Conservation (phyloP, 768 basidiomycete genomes). For the Serendipita vermifera region DNA sequence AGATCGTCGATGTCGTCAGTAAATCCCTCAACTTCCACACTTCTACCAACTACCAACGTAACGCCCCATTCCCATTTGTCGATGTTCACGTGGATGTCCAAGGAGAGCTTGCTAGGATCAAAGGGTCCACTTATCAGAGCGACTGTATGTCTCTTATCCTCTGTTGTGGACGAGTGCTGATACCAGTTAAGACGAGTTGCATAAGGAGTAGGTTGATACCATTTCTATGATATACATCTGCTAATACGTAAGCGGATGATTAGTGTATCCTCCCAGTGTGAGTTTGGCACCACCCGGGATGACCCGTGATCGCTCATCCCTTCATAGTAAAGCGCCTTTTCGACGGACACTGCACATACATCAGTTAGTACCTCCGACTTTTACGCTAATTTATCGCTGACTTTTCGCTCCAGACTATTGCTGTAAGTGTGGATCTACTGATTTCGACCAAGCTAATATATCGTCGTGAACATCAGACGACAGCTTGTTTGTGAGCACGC, state of each 20-base stretch:
- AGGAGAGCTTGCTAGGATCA: constrained; percentile 38
- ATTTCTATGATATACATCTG: not conserved
- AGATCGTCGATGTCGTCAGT: constrained; percentile 46
- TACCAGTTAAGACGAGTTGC: not conserved
- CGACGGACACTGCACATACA: constrained; percentile 9
- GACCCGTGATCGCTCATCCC: not conserved
- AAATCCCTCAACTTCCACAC: constrained; percentile 49
- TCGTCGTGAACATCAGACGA: not conserved
- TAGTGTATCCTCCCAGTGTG: constrained; percentile 4
- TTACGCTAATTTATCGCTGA: not conserved
- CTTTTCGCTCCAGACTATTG: constrained; percentile 5
- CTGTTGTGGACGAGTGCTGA: not conserved
- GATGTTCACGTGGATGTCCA: constrained; percentile 47
- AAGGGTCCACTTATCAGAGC: constrained; percentile 30
- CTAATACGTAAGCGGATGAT: not conserved
- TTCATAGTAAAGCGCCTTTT: not conserved
- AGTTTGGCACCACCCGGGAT: not conserved
- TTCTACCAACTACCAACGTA: constrained; percentile 46
- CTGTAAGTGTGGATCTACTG: not conserved
- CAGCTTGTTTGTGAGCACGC: not conserved
- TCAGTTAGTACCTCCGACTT: not conserved
- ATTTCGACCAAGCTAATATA: not conserved
- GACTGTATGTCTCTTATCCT: constrained; percentile 36
- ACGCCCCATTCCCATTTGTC: constrained; percentile 40
- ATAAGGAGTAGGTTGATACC: constrained; percentile 8